Conservation (phyloP, 441 rosid species). For the Croton setiger region DNA sequence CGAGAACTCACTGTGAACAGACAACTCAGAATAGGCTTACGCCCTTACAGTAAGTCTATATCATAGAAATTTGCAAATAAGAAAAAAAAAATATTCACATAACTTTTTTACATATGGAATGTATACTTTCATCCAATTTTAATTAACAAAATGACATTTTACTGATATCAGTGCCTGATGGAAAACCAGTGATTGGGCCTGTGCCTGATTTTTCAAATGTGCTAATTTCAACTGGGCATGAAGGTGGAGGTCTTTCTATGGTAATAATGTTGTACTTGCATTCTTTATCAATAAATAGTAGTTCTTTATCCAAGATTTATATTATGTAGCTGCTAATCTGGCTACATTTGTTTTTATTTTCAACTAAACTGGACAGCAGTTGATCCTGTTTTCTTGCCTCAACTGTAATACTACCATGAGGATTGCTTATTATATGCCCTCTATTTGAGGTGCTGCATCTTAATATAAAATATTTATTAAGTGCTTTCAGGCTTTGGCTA, state of each 20-base stretch:
- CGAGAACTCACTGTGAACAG: slow-evolving; percentile 41
- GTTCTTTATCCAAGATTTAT: background rate
- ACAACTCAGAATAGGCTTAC: slow-evolving; percentile 88
- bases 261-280: slow-evolving; percentile 34
- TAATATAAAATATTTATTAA: background rate
- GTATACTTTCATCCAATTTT: background rate
- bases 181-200: slow-evolving; percentile 74
- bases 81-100: background rate
- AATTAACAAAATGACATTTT: slow-evolving; percentile 15
- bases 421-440: background rate
- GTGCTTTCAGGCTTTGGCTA: slow-evolving; percentile 70
- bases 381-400: background rate
- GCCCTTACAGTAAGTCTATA: slow-evolving; percentile 78
- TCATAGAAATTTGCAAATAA: slow-evolving; percentile 5
- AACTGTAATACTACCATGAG: background rate
- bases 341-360: background rate
- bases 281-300: background rate
- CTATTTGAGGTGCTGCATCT: background rate
- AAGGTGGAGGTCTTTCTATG: slow-evolving; percentile 88
- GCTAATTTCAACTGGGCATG: slow-evolving; percentile 85
- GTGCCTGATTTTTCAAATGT: slow-evolving; percentile 67
- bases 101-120: background rate
- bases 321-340: background rate
- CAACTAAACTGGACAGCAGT: background rate
- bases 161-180: slow-evolving; percentile 74